Evolutionary conservation across 768 basidiomycete genomes (phyloP).

Genomic region (Neoboletus subvelutipes): DNA sequence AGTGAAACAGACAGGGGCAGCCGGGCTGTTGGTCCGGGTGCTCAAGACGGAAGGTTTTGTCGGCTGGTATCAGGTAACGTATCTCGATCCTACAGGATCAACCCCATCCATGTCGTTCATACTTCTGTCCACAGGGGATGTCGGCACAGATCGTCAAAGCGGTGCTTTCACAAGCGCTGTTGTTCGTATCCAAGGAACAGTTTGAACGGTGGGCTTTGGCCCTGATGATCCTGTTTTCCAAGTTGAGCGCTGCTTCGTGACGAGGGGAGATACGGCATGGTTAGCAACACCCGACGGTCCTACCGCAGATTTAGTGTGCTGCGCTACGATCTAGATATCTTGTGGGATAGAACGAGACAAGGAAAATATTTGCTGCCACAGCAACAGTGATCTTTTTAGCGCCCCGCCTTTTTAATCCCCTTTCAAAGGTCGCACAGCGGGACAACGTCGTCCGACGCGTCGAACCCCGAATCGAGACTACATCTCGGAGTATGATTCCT

Average conservation of each 20-base stretch:
- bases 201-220: conserved; percentile 86
- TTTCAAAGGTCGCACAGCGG: background rate
- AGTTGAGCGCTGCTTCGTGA: conserved; percentile 18
- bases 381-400: background rate
- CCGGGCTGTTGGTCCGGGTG: conserved; percentile 72
- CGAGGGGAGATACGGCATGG: background rate
- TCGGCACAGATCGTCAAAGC: conserved; percentile 95
- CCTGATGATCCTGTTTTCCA: conserved; percentile 59
- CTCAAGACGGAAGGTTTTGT: conserved; percentile 73
- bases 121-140: conserved; percentile 70
- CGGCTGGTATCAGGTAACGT: conserved; percentile 93
- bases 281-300: background rate
- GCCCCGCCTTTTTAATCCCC: background rate
- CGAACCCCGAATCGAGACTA: background rate
- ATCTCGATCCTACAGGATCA: background rate
- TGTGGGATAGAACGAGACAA: background rate
- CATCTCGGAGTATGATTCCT: background rate
- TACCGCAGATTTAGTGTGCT: too few relatives aligned
- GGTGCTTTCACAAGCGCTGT: conserved; percentile 88
- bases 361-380: background rate
- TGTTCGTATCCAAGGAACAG: conserved; percentile 97
- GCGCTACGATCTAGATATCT: background rate
- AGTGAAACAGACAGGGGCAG: conserved; percentile 63
- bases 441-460: background rate
- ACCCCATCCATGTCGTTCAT: background rate